Percentiles rank a stretch among this genome's conserved stretches.
These are phyloP conservation scores for Candida insectorum DNA, from an alignment of 805 yeast genomes.

Conservation along the genomic window DNA sequence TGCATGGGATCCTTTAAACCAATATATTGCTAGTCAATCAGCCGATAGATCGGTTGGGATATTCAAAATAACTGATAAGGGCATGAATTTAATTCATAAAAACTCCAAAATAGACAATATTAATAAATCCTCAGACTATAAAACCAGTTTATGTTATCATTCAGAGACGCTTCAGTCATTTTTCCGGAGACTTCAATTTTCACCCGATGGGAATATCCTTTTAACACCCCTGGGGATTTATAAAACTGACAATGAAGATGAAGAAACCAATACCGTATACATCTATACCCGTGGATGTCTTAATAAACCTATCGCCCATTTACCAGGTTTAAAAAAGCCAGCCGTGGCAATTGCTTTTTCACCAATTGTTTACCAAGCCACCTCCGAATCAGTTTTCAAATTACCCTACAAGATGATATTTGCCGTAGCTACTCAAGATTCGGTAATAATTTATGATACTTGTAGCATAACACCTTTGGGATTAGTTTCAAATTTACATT, in stretches of 20 bases:
- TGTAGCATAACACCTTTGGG: conserved; percentile 67
- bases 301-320: conserved; percentile 67
- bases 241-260: conserved; percentile 24
- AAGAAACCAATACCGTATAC: conserved; percentile 63
- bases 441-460: conserved; percentile 80
- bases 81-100: conserved; percentile 14
- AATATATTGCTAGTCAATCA: conserved; percentile 79
- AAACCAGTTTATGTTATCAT: conserved; percentile 49
- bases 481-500: conserved; percentile 74
- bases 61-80: conserved; percentile 35
- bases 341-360: conserved; percentile 80
- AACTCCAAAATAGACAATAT: conserved; percentile 10
- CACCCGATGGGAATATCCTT: conserved; percentile 85
- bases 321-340: conserved; percentile 80
- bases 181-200: conserved; percentile 79
- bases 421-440: conserved; percentile 91
- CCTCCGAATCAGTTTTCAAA: conserved; percentile 36
- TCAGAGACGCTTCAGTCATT: conserved; percentile 88
- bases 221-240: conserved; percentile 71
- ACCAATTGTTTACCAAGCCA: conserved; percentile 51
- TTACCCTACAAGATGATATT: conserved; percentile 79
- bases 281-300: conserved; percentile 73
- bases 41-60: conserved; percentile 83
- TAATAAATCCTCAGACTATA: not conserved
- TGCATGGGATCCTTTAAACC: conserved; percentile 86